phyloP scores from a whole-genome alignment of 441 rosid species.

The Jatropha podagrica region DNA sequence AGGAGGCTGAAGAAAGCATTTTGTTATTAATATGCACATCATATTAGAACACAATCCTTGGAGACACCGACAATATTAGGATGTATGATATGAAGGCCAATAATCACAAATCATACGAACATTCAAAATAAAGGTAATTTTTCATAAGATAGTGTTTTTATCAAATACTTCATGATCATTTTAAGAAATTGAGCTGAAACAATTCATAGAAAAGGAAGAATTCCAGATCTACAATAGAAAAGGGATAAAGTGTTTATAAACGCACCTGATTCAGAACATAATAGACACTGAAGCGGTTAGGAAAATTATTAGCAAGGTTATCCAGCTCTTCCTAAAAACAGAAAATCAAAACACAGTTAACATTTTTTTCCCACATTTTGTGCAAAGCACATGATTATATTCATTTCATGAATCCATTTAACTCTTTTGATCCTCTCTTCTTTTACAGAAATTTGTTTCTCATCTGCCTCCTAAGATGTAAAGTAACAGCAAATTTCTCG shows the following conservation, averaged over 20 bases:
- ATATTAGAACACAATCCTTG: neutral
- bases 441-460: neutral
- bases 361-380: neutral
- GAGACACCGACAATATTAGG: neutral
- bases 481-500: neutral
- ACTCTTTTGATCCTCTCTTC: too few relatives aligned
- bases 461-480: neutral
- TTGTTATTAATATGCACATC: slow-evolving; percentile 7
- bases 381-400: neutral
- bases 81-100: neutral
- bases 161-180: neutral
- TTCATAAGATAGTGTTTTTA: neutral
- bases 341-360: neutral
- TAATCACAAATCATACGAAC: neutral
- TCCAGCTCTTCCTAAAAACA: slow-evolving; percentile 77
- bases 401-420: neutral
- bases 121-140: neutral
- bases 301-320: slow-evolving; percentile 50
- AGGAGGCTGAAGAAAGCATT: slow-evolving; percentile 45
- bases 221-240: neutral
- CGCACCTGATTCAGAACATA: slow-evolving; percentile 86
- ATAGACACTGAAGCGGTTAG: slow-evolving; percentile 62
- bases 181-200: neutral
- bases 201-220: neutral
- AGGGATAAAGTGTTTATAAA: neutral